Evolutionary conservation across 352 stramenopile genomes (phyloP).

Genomic region (Thraustochytrium striatum): DNA sequence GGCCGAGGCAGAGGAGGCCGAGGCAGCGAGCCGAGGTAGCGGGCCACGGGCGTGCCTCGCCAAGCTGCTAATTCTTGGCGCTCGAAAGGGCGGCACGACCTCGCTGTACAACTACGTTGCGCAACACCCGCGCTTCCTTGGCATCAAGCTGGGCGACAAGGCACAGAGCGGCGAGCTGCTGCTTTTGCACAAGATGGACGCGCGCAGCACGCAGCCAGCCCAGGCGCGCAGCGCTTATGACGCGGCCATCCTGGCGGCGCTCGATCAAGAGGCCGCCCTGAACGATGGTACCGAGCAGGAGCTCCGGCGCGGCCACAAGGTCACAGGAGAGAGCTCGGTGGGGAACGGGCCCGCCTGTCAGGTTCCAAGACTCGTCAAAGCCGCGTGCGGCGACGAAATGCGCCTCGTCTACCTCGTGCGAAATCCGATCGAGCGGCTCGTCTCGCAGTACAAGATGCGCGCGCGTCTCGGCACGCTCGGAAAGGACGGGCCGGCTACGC

Average conservation of each 20-base stretch:
- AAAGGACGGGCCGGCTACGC: too few relatives aligned
- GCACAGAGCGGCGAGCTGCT: not conserved
- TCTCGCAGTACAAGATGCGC: slow-evolving; percentile 40
- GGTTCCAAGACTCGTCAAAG: not conserved
- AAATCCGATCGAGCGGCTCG: not conserved
- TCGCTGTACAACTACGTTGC: slow-evolving; percentile 14
- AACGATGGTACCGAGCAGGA: not conserved
- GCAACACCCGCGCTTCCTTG: slow-evolving; percentile 9
- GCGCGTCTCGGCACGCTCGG: not conserved
- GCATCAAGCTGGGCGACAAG: not conserved
- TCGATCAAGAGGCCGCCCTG: too few relatives aligned
- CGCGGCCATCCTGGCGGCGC: not conserved
- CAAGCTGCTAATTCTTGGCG: not conserved
- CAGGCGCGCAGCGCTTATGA: not conserved
- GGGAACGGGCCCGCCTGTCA: slow-evolving; percentile 5
- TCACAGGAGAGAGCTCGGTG: slow-evolving; percentile 16
- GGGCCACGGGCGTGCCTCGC: not conserved
- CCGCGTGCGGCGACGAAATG: not conserved
- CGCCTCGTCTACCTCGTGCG: slow-evolving; percentile 29
- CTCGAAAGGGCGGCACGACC: slow-evolving; percentile 16
- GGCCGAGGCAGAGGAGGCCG: not conserved
- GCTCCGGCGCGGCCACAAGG: not conserved
- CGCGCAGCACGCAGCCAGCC: not conserved
- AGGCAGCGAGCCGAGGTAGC: not conserved
- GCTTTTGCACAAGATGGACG: not conserved